Base-by-base conservation (phyloP, 345 rosid genomes). In the Salix udensis region DNA sequence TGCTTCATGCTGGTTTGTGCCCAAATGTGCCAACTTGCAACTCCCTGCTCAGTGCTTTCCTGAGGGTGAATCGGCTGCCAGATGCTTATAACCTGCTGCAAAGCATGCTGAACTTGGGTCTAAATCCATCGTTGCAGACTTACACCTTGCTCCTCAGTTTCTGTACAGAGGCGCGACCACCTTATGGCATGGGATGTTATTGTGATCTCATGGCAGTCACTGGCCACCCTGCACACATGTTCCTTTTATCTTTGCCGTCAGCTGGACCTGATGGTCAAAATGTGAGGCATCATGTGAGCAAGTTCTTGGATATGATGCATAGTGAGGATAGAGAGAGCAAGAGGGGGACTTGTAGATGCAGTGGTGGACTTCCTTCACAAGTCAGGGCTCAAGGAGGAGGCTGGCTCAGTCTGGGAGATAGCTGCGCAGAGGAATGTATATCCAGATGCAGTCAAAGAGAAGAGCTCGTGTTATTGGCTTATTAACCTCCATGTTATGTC, bases 261-360 rank as follows among this genome's bases (percentile, higher is more conserved):
- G 86, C 97, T 5, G 92, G 94, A 75, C 95, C 97, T 8, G 97
- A 92, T 78, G 98, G 98, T 78, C 94, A 86, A 77, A 94, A 94
- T 73, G 97, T 93, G 72, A 82, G 90, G 67, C 88, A 88, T 75
- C 98, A 95, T 60, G 89, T 82, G 42, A 80, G 88, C 79, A 88
- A 70, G 77, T 95, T 95, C 88, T 81, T 95, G 82, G 94, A 93
- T 81, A 74, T 88, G 82, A 91, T 95, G 95, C 98, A 86, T 81
- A 91, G 97, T 73, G 97, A 94, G 85, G 97, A 94, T 81, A 91
- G 96, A 78, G 97, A 95, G 89, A 93, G 98, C 89, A 95, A 95
- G 85, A 85, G 97, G 80, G 80, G 98, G 98, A 68, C 90, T 95
- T 10, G 88, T 91, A 65, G 97, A 95, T 74, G 89, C 97, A 3